Base-by-base conservation (phyloP, 345 rosid genomes). In the Euphorbia peplus region DNA sequence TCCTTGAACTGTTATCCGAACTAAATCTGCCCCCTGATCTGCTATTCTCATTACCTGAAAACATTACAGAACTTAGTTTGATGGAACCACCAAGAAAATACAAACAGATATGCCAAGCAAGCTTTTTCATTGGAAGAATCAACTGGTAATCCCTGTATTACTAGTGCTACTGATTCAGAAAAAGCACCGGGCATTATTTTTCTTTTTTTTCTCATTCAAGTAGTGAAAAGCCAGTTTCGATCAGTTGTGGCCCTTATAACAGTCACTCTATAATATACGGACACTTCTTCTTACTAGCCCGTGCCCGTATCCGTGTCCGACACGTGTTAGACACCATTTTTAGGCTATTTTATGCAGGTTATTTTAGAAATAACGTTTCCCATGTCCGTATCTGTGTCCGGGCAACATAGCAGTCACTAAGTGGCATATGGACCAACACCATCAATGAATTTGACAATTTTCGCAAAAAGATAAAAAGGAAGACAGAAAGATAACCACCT, bases 1-100 rank as follows among this genome's bases (percentile, higher is more conserved):
- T 77, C 99, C 96, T 87, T 95, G 99, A 75, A 95, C 99, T 68
- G 97, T 95, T 71, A 95, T 91, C 68, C 97, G 88, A 47, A 95
- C 99, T 37, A 91, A 76, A 79, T 95, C 96, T 16, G 97, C 99
- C 57, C 99, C 97, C 66, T 57, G 74, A 78, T 95, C 99, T 1
- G 96, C 95, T 70, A 95, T 95, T 79, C 79, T 84, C 99, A 95
- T 91, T 14, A 95, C 96, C 99, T 95, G 76, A 41, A 63, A n/a
- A 75, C 51, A 70, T 18, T 29, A 70, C 7, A 46, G 47, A 46
- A 37, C 30, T 35, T 50, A 70, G 70, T 47, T 28, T 61, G 16
- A 73, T 15, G 12, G 37, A 69, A 46, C 48, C 39, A 15, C 44
- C 39, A 13, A 46, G 56, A 18, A 64, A 32, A 44, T 22, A 25